These are phyloP conservation scores for Rhynchosporium graminicola DNA, from an alignment of 2,329 filamentous ascomycete species.

Conservation along the genomic window DNA sequence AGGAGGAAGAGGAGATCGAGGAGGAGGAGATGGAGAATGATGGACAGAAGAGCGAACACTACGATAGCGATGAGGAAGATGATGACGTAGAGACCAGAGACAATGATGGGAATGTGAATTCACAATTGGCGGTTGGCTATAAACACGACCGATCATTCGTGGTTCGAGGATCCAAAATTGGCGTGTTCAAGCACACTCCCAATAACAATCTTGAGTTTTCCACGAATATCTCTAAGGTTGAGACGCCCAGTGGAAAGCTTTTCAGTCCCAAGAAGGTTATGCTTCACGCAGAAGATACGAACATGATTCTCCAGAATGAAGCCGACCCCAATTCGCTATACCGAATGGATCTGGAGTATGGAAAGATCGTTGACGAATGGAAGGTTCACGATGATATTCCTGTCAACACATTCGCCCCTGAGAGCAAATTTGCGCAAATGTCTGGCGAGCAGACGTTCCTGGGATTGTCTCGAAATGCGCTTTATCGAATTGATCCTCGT, in stretches of 20 bases:
- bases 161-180: constrained; percentile 95
- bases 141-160: constrained; percentile 98
- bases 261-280: constrained; percentile 79
- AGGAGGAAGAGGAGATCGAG: constrained; percentile 51
- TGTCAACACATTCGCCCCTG: constrained; percentile 87
- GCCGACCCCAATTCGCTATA: constrained; percentile 87
- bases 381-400: constrained; percentile 96
- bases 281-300: constrained; percentile 42
- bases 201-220: constrained; percentile 94
- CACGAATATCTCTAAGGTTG: constrained; percentile 94
- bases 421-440: constrained; percentile 98
- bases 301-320: constrained; percentile 41
- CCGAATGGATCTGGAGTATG: constrained; percentile 96
- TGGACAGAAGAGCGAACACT: constrained; percentile 69
- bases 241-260: constrained; percentile 80
- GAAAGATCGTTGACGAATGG: constrained; percentile 98
- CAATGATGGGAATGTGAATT: constrained; percentile 83
- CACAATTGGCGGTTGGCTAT: constrained; percentile 91
- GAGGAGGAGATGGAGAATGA: constrained; percentile 60
- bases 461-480: constrained; percentile 86
- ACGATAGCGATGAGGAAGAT: constrained; percentile 76
- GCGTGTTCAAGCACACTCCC: constrained; percentile 94
- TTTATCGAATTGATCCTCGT: constrained; percentile 93
- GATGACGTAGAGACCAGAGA: constrained; percentile 69
- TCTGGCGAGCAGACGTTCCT: constrained; percentile 93